A percentile compares a stretch with the other conserved stretches of the same genome.
Conservation (phyloP, 1,139 yeast genomes). For the Magnusiomyces tetraspermus region DNA sequence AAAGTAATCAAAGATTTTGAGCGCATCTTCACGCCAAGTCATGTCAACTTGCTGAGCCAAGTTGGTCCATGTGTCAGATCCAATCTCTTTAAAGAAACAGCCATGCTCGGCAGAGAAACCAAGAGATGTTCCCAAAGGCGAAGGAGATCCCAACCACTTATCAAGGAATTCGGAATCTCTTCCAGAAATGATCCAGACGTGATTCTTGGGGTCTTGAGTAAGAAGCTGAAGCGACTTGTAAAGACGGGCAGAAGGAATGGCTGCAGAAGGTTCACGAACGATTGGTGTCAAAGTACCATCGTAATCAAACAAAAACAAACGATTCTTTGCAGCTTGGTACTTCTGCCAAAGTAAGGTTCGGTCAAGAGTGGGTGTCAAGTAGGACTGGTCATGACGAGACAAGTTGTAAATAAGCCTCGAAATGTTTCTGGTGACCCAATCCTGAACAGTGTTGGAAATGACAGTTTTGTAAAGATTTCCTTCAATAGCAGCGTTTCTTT, state of each 20-base stretch:
- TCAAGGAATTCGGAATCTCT: conserved; percentile 87
- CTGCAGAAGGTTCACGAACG: conserved; percentile 96
- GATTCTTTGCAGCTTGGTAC: conserved; percentile 51
- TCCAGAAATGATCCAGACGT: conserved; percentile 93
- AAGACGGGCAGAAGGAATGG: conserved; percentile 77
- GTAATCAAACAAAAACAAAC: conserved; percentile 85
- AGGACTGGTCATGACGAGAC: conserved; percentile 36
- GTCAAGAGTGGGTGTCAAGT: conserved; percentile 78
- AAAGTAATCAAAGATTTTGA: conserved; percentile 58
- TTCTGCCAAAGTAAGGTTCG: conserved; percentile 45
- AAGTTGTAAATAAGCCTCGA: conserved; percentile 45
- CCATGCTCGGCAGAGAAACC: conserved; percentile 98
- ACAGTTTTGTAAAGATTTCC: conserved; percentile 52
- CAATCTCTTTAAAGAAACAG: conserved; percentile 74
- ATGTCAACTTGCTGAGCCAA: conserved; percentile 76
- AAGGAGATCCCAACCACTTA: conserved; percentile 64
- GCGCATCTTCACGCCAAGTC: conserved; percentile 86
- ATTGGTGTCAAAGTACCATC: conserved; percentile 97
- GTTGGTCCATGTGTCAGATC: conserved; percentile 61
- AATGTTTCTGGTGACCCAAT: conserved; percentile 66
- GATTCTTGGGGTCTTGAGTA: conserved; percentile 68
- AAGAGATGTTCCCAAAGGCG: conserved; percentile 30
- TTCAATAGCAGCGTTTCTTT: conserved; percentile 28
- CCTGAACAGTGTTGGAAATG: conserved; percentile 62
- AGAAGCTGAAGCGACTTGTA: conserved; percentile 50